Evolutionary conservation across 768 basidiomycete genomes (phyloP).

Genomic region (Vishniacozyma victoriae): DNA sequence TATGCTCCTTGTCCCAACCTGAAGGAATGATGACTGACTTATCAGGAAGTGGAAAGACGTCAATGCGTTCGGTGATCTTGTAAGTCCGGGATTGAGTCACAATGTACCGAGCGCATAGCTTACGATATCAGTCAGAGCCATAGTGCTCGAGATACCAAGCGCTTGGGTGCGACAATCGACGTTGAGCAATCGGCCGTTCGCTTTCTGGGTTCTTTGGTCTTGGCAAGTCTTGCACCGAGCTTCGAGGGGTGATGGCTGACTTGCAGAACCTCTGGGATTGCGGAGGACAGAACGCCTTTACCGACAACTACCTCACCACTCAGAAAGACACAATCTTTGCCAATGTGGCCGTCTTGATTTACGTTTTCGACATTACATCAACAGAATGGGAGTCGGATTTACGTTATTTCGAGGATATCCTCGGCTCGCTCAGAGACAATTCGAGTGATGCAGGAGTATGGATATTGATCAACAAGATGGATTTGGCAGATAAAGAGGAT

Average conservation of each 20-base stretch:
- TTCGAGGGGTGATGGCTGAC: background rate
- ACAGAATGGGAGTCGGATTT: slow-evolving; percentile 75
- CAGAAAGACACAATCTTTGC: slow-evolving; percentile 93
- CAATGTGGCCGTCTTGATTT: slow-evolving; percentile 94
- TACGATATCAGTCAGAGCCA: slow-evolving; percentile 70
- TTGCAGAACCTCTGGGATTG: slow-evolving; percentile 86
- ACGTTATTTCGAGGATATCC: slow-evolving; percentile 84
- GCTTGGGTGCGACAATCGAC: slow-evolving; percentile 93
- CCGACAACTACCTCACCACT: slow-evolving; percentile 89
- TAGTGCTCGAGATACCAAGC: slow-evolving; percentile 80
- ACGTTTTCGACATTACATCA: slow-evolving; percentile 93
- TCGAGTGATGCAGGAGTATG: slow-evolving; percentile 68
- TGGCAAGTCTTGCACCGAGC: slow-evolving; percentile 46
- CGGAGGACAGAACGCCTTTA: slow-evolving; percentile 95
- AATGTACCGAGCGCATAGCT: background rate
- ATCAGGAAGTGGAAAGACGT: slow-evolving; percentile 61
- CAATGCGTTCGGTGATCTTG: slow-evolving; percentile 99
- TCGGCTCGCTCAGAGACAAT: slow-evolving; percentile 62
- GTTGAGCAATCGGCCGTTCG: slow-evolving; percentile 97
- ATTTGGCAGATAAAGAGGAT: slow-evolving; percentile 58
- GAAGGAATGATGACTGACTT: slow-evolving; percentile 2
- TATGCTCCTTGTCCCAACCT: slow-evolving; percentile 47
- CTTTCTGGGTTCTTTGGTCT: slow-evolving; percentile 89
- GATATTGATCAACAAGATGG: slow-evolving; percentile 96
- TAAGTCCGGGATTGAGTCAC: slow-evolving; percentile 50